phyloP scores from a whole-genome alignment of 176 grass and related monocot species.

The Carex kokanica region DNA sequence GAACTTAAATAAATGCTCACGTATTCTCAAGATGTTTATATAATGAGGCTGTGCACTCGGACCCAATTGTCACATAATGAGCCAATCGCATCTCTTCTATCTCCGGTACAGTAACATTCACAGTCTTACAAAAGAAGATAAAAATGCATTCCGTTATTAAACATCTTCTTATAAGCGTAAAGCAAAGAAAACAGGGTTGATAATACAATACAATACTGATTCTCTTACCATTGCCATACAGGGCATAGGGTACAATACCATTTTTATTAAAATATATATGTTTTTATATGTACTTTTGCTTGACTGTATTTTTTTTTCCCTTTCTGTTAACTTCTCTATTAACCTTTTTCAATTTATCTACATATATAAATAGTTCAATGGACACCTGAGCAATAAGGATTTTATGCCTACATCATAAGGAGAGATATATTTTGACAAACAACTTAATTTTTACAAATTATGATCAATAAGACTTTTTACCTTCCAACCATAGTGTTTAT shows the following conservation, averaged over 20 bases:
- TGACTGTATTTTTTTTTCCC: not conserved
- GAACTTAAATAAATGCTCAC: slow-evolving; percentile 34
- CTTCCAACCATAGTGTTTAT: slow-evolving; percentile 64
- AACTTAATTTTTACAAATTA: not conserved
- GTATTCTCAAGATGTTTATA: slow-evolving; percentile 48
- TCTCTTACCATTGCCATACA: not conserved
- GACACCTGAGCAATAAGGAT: not conserved
- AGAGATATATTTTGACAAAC: not conserved
- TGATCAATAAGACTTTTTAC: slow-evolving; percentile 26
- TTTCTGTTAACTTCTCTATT: not conserved
- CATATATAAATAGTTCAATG: not conserved
- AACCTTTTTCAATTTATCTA: not conserved
- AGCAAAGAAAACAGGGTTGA: not conserved
- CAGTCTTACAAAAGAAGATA: slow-evolving; percentile 28
- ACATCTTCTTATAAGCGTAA: not conserved
- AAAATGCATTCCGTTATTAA: not conserved
- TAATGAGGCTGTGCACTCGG: slow-evolving; percentile 77
- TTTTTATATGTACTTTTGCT: not conserved
- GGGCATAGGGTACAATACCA: not conserved
- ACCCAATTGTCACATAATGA: slow-evolving; percentile 84
- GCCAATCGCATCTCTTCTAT: slow-evolving; percentile 89
- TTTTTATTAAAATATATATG: not conserved
- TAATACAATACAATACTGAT: not conserved
- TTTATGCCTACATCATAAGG: not conserved
- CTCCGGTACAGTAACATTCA: slow-evolving; percentile 70